Percentiles rank a stretch among this genome's conserved stretches.
Evolutionary conservation across 805 yeast genomes (phyloP).

Genomic region (Lipomyces yamadae): DNA sequence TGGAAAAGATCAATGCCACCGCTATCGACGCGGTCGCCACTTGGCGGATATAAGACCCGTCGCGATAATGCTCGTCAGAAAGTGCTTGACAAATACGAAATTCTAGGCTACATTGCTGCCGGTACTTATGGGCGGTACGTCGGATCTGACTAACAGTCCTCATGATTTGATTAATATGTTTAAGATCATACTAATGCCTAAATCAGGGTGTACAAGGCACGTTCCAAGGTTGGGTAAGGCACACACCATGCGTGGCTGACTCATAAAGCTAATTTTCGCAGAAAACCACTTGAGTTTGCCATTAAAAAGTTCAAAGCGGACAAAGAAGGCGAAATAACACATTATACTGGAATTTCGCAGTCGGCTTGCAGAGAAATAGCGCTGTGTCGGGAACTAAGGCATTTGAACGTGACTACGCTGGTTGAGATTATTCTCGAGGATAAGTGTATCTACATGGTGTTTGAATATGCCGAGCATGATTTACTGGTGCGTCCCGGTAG

Average conservation of each 20-base stretch:
- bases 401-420: constrained; percentile 77
- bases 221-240: constrained; percentile 48
- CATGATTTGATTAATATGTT: background rate
- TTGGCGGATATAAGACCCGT: constrained; percentile 59
- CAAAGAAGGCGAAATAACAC: constrained; percentile 83
- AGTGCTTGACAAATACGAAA: constrained; percentile 83
- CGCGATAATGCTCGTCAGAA: constrained; percentile 69
- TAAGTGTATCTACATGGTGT: constrained; percentile 90
- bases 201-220: constrained; percentile 82
- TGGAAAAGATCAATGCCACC: background rate
- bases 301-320: constrained; percentile 96
- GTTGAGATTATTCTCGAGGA: constrained; percentile 85
- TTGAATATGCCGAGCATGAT: constrained; percentile 96
- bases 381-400: constrained; percentile 80
- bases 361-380: constrained; percentile 97
- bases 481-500: constrained; percentile 50
- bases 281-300: constrained; percentile 60
- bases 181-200: background rate
- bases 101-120: constrained; percentile 95
- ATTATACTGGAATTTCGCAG: constrained; percentile 94
- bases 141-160: background rate
- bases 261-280: background rate
- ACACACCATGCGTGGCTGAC: background rate
- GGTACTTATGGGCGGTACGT: constrained; percentile 81
- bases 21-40: constrained; percentile 41